A percentile compares a stretch with the other conserved stretches of the same genome.
Evolutionary conservation across 169 alveolate species (phyloP).

Genomic region (Plasmodium ovale): DNA sequence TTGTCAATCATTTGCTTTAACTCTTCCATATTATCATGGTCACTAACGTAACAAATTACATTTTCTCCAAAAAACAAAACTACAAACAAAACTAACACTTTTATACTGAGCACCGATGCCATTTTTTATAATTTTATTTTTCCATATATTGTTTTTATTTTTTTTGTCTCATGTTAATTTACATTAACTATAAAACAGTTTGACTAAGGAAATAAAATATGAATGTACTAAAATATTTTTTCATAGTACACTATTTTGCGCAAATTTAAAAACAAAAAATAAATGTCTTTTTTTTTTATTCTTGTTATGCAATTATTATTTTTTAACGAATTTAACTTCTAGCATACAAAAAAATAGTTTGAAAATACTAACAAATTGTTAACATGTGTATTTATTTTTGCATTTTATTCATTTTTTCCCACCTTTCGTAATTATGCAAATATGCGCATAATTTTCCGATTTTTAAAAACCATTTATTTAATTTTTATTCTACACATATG

Average conservation of each 20-base stretch:
- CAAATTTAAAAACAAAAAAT: not conserved
- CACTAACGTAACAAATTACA: not conserved
- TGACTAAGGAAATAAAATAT: not conserved
- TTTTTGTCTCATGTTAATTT: not conserved
- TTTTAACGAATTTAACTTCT: not conserved
- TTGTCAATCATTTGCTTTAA: conserved; percentile 27
- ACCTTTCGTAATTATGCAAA: too few relatives aligned
- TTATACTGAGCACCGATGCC: not conserved
- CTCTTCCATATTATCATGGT: conserved; percentile 1
- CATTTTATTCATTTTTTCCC: too few relatives aligned
- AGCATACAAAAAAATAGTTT: not conserved
- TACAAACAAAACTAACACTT: not conserved
- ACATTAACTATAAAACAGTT: not conserved
- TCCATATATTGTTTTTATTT: not conserved
- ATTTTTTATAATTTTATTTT: conserved; percentile 5
- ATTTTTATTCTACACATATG: too few relatives aligned
- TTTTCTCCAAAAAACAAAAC: not conserved
- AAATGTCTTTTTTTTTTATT: too few relatives aligned
- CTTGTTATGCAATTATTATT: not conserved
- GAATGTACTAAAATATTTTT: not conserved
- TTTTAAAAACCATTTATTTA: too few relatives aligned
- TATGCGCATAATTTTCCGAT: too few relatives aligned
- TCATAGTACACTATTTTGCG: not conserved
- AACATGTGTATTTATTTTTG: not conserved
- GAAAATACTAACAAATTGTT: not conserved